Evolutionary conservation across 768 basidiomycete species (phyloP).

Genomic region (Fistulinella prunicolor): DNA sequence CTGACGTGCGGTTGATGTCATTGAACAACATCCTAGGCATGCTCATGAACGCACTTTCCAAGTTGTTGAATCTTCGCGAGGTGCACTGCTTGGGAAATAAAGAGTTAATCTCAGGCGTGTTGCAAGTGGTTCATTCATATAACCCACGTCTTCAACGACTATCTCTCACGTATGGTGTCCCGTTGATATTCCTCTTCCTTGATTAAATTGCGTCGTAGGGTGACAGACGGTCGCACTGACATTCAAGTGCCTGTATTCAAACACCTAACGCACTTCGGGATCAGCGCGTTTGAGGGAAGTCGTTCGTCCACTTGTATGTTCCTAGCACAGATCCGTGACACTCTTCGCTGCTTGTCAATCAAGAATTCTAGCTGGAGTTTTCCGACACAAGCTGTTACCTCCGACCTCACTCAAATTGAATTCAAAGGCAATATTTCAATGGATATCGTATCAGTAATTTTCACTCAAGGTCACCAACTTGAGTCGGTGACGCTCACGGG

Average conservation of each 20-base stretch:
- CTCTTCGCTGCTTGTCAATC: conserved; percentile 53
- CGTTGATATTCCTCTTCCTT: not conserved
- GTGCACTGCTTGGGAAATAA: conserved; percentile 60
- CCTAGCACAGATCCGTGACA: conserved; percentile 48
- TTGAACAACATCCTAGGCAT: conserved; percentile 43
- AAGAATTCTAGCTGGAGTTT: conserved; percentile 56
- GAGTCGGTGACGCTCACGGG: conserved; percentile 58
- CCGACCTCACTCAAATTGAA: conserved; percentile 61
- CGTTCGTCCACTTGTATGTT: conserved; percentile 42
- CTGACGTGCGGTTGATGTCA: not conserved
- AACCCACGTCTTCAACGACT: conserved; percentile 54
- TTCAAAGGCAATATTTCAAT: conserved; percentile 57
- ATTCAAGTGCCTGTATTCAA: conserved; percentile 48
- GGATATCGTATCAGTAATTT: conserved; percentile 55
- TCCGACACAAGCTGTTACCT: conserved; percentile 51
- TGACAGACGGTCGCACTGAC: conserved; percentile 42
- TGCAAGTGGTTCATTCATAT: conserved; percentile 49
- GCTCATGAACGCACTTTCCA: conserved; percentile 66
- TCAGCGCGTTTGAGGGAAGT: conserved; percentile 44
- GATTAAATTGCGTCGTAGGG: conserved; percentile 12
- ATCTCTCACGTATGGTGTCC: conserved; percentile 48
- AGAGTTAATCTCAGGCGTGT: conserved; percentile 50
- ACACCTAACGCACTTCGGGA: conserved; percentile 58
- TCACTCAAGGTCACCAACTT: conserved; percentile 61
- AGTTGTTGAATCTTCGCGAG: conserved; percentile 55